These are phyloP conservation scores for Candida lessepsii DNA, from an alignment of 805 yeast genomes.

Conservation along the genomic window DNA sequence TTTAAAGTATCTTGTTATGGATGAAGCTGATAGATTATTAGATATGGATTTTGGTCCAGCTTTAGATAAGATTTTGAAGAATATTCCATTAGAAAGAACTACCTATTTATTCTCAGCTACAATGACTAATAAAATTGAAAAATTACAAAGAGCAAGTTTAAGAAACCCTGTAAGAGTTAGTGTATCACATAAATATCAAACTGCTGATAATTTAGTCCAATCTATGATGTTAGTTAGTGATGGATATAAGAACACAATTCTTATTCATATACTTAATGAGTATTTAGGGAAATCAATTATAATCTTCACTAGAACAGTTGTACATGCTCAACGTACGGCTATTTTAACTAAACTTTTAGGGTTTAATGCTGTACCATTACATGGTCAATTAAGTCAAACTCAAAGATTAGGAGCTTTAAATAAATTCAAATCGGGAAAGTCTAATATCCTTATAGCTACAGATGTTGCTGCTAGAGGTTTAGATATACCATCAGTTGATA, in stretches of 20 bases:
- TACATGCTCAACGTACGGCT: slow-evolving; percentile 90
- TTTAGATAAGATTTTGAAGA: slow-evolving; percentile 76
- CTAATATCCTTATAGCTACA: slow-evolving; percentile 72
- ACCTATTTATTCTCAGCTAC: slow-evolving; percentile 94
- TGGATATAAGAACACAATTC: slow-evolving; percentile 85
- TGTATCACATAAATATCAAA: slow-evolving; percentile 82
- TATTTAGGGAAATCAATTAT: slow-evolving; percentile 81
- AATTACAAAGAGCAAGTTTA: slow-evolving; percentile 89
- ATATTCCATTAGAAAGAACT: slow-evolving; percentile 81
- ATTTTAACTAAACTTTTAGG: slow-evolving; percentile 76
- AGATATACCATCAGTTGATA: slow-evolving; percentile 78
- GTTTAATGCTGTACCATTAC: slow-evolving; percentile 87
- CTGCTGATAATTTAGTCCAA: slow-evolving; percentile 92
- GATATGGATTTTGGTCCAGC: slow-evolving; percentile 98
- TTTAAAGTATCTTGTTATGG: slow-evolving; percentile 84
- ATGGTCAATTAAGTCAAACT: slow-evolving; percentile 86
- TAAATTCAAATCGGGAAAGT: slow-evolving; percentile 70
- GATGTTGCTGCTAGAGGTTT: slow-evolving; percentile 90
- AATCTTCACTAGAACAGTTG: slow-evolving; percentile 91
- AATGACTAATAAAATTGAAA: slow-evolving; percentile 92
- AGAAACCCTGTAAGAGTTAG: slow-evolving; percentile 87
- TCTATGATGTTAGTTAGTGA: slow-evolving; percentile 87
- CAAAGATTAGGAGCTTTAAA: slow-evolving; percentile 81
- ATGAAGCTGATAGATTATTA: slow-evolving; percentile 92
- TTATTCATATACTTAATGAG: slow-evolving; percentile 81